Percentiles rank a stretch among this genome's conserved stretches.
These are phyloP conservation scores for Dichomitus squalens DNA, from an alignment of 1,284 basidiomycete species.

Conservation along the genomic window DNA sequence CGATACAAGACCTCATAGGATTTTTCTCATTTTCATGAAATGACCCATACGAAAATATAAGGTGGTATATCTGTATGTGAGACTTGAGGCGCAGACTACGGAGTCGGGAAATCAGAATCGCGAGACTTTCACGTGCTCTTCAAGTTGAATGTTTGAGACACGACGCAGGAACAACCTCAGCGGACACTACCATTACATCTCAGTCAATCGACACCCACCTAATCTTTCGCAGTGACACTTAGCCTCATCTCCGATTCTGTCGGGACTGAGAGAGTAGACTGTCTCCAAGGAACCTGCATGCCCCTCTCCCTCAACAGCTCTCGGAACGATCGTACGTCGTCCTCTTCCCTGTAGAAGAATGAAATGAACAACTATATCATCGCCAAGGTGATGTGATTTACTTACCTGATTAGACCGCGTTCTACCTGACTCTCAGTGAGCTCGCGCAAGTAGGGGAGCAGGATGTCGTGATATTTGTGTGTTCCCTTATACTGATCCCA, in stretches of 20 bases:
- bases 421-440: constrained; percentile 39
- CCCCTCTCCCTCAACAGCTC: constrained; percentile 24
- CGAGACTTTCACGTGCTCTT: no score
- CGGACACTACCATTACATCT: no score
- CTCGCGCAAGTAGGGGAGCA: constrained; percentile 40
- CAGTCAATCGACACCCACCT: no score
- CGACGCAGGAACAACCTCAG: no score
- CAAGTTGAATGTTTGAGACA: no score
- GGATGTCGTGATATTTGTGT: constrained; percentile 34
- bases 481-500: constrained; percentile 37
- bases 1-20: no score
- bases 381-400: not conserved
- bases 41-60: no score
- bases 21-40: no score
- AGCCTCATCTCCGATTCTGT: constrained; percentile 9
- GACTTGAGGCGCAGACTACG: no score
- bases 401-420: constrained; percentile 38
- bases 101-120: no score
- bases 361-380: not conserved
- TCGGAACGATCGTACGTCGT: constrained; percentile 31
- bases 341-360: constrained; percentile 21
- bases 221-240: no score
- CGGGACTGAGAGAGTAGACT: not conserved
- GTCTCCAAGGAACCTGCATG: not conserved
- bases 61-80: no score